Evolutionary conservation across 2,329 filamentous ascomycete species (phyloP).

Genomic region (Claviceps citrina): DNA sequence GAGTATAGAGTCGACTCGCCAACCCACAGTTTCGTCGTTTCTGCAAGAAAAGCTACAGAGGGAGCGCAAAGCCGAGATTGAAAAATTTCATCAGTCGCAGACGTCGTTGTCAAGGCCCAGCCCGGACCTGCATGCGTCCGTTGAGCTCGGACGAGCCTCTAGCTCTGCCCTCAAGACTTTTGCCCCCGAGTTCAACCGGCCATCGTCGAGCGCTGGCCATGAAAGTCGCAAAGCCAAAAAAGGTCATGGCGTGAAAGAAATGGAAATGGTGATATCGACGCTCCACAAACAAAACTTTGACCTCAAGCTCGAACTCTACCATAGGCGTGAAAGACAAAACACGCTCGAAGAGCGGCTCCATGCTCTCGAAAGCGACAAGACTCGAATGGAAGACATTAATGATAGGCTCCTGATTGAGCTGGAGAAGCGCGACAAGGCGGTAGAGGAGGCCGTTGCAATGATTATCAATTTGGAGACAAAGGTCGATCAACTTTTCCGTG

Average conservation of each 20-base stretch:
- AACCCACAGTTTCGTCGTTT: slow-evolving; percentile 31
- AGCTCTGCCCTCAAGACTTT: slow-evolving; percentile 24
- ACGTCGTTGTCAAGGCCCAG: slow-evolving; percentile 20
- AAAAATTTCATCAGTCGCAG: slow-evolving; percentile 20
- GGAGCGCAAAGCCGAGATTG: slow-evolving; percentile 34
- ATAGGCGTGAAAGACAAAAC: slow-evolving; percentile 49
- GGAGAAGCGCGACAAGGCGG: slow-evolving; percentile 52
- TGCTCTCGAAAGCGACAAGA: slow-evolving; percentile 36
- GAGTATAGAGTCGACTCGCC: slow-evolving; percentile 25
- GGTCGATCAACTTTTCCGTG: slow-evolving; percentile 36
- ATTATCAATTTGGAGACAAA: slow-evolving; percentile 50
- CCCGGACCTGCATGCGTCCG: slow-evolving; percentile 23
- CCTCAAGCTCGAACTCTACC: slow-evolving; percentile 56
- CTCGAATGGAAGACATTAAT: slow-evolving; percentile 41
- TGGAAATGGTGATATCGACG: slow-evolving; percentile 52
- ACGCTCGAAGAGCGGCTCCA: slow-evolving; percentile 43
- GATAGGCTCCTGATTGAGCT: slow-evolving; percentile 43
- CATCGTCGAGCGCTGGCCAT: slow-evolving; percentile 25
- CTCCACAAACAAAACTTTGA: slow-evolving; percentile 66
- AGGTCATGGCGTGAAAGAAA: slow-evolving; percentile 48
- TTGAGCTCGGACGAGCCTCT: slow-evolving; percentile 23
- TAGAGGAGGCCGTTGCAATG: slow-evolving; percentile 55
- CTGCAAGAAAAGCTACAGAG: slow-evolving; percentile 40
- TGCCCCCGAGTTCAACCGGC: slow-evolving; percentile 22
- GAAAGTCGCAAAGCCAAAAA: slow-evolving; percentile 33